Evolutionary conservation across 139 green algal species (phyloP), one percentile per base, ranked within the genome.

Genomic region (Edaphochlamys debaryana): DNA sequence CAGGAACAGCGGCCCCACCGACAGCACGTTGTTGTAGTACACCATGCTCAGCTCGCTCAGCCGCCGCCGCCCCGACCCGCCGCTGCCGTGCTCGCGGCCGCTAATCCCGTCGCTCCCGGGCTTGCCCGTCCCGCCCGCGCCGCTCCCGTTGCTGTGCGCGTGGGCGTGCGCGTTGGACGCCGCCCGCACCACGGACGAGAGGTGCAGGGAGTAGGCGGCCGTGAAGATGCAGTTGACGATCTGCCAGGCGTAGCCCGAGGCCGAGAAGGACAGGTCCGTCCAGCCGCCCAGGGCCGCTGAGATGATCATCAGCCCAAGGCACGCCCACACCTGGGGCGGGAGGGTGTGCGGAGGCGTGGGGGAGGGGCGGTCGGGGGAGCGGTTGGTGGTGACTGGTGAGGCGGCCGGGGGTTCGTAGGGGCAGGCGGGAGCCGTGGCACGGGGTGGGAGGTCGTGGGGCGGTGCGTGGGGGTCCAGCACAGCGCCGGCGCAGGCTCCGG

Each of bases 21-120:
- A 95, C 20, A 99, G 89, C 79, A 97, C 73, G 85, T 99, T 99
- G 90, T 99, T 99, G 89, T 98, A 98, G 56, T 91, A 89, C 45
- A 91, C 79, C 82, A 90, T 88, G 58, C 76, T 86, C 23, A 90
- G 48, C 77, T 90, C 81, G 36, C 23, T 87, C 9, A 88, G 71
- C 56, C 80, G 82, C 30, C 54, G 17, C 23, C 19, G 19, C 25
- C 56, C 56, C 32, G 4, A 48, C 3, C 30, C 48, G 23, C 34
- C 50, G 25, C 4, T 13, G 27, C 72, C 52, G 50, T 58, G 20
- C 7, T 29, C 50, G 50, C 50, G 50, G 20, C 23, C 50, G 50
- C 50, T 58, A 22, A 29, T 19, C 50, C 25, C 20, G 20, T 19
- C 23, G 50, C 20, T 29, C 7, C 50, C 50, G 50, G 20, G 20